These are phyloP conservation scores for Nephelium lappaceum DNA, from an alignment of 345 rosid species.

Conservation along the genomic window DNA sequence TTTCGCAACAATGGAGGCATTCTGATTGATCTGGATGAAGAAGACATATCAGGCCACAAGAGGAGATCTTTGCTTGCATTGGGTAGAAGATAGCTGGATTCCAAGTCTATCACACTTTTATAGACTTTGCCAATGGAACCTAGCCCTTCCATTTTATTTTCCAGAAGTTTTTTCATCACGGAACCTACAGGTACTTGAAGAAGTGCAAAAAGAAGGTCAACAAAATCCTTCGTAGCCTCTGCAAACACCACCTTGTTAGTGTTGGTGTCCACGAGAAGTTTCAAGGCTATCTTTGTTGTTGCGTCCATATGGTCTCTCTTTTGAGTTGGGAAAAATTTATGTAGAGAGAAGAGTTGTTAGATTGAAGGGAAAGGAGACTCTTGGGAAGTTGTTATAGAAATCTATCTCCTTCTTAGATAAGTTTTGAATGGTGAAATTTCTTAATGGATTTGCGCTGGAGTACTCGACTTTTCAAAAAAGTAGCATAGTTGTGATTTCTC, in stretches of 20 bases:
- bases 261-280: constrained; percentile 24
- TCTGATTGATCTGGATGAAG: background rate
- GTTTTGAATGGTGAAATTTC: background rate
- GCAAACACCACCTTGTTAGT: constrained; percentile 31
- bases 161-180: constrained; percentile 17
- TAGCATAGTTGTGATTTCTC: background rate
- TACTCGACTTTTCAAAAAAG: background rate
- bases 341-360: background rate
- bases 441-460: background rate
- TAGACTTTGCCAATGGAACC: background rate
- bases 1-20: background rate
- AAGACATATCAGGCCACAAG: background rate
- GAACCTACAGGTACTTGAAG: constrained; percentile 30
- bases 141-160: background rate
- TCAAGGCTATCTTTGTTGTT: constrained; percentile 16
- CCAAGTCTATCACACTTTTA: background rate
- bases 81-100: background rate
- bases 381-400: no score
- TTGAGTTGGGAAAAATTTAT: background rate
- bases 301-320: background rate
- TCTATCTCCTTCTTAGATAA: background rate
- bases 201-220: constrained; percentile 28
- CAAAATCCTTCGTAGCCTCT: constrained; percentile 36
- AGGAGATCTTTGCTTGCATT: background rate
- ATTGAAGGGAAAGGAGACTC: background rate